Base-by-base conservation (phyloP, 108 stramenopile species). In the Cyclostephanos tholiformis region DNA sequence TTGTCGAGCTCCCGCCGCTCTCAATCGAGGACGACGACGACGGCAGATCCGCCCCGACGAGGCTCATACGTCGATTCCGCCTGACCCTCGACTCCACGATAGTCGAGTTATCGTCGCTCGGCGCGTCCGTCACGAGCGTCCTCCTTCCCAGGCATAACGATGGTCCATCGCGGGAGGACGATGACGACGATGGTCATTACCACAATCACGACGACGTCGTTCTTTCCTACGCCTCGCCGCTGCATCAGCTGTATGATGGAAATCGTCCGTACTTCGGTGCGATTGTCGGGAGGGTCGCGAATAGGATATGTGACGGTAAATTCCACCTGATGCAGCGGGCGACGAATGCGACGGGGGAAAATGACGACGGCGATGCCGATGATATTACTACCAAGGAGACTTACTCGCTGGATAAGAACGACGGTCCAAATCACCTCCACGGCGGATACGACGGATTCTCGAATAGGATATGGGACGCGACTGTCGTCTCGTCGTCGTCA, bases 251-350 rank as follows among this genome's bases (percentile, higher is more conserved):
- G 38, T 5, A 72, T 32, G 71, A 81, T 59, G 64, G 66, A 11
- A 93, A 93, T 57, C 79, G 87, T 27, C 67, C 76, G 5, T 96
- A 82, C 59, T 92, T 91, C 55, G 84, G 88, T 7, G 75, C 63
- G 13, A 86, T 90, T 23, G 91, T 91, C 2, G 96, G 96, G 0
- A 82, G 96, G 36, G 92, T 92, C 57, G 93, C 93, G 6, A 97
- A 97, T 84, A 83, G 96, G 51, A 93, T 95, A 16, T 67, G 70
- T 36, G 71, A 81, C 30, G 94, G 91, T 30, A 59, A 70, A 58
- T 92, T 95, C 39, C 55, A 74, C 1, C 58, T 97, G 55, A 17
- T 36, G 35, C 82, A 82, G 36, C n/a, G 38, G 27, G 16, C 41
- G 74, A 13, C 53, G 32, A n/a, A n/a, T n/a, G 6, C 43, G 41